These are phyloP conservation scores for Fusarium kyushuense DNA, from an alignment of 2,329 filamentous ascomycete genomes.

Conservation along the genomic window DNA sequence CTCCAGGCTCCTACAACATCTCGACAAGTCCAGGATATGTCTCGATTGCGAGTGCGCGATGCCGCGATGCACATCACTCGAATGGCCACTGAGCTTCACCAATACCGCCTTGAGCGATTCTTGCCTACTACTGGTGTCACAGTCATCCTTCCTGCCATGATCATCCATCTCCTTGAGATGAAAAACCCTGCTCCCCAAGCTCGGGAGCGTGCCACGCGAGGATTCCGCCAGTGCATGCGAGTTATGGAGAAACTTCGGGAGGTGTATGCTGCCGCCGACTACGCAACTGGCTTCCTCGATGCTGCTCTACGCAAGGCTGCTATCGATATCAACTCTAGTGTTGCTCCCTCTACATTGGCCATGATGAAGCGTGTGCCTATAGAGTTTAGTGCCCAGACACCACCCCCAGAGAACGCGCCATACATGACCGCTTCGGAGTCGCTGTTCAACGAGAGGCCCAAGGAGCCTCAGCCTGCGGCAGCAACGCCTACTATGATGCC, in stretches of 20 bases:
- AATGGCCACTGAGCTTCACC: constrained; percentile 82
- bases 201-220: constrained; percentile 78
- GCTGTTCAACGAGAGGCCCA: constrained; percentile 53
- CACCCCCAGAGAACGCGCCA: constrained; percentile 64
- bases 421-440: constrained; percentile 59
- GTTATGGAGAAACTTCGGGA: constrained; percentile 89
- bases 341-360: constrained; percentile 50
- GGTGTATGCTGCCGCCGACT: constrained; percentile 94
- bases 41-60: constrained; percentile 83
- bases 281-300: constrained; percentile 94
- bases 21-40: constrained; percentile 82
- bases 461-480: constrained; percentile 30
- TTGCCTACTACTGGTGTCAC: constrained; percentile 92
- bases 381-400: constrained; percentile 60
- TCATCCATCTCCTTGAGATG: constrained; percentile 93
- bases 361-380: constrained; percentile 55
- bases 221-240: constrained; percentile 92
- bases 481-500: constrained; percentile 49
- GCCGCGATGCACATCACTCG: constrained; percentile 87
- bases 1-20: constrained; percentile 64
- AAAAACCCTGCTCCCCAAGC: constrained; percentile 81
- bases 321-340: constrained; percentile 71
- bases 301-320: constrained; percentile 89
- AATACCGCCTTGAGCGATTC: constrained; percentile 78
- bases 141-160: constrained; percentile 90